phyloP scores from a whole-genome alignment of 805 yeast genomes.

The Candida nitratophila region DNA sequence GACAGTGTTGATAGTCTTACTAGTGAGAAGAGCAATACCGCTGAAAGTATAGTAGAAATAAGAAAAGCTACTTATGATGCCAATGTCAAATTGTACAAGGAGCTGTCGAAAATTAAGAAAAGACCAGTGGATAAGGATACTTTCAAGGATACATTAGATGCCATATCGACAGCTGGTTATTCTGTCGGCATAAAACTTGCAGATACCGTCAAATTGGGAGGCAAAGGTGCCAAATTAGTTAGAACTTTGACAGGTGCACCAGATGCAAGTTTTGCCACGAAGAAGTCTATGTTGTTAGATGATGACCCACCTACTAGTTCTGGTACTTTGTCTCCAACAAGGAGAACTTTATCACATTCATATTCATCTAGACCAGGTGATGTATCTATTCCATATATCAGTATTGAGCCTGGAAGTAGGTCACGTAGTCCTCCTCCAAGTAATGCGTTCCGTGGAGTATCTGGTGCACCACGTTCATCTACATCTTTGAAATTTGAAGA shows the following conservation, averaged over 20 bases:
- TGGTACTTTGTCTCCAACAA: neutral
- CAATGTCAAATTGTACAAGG: constrained; percentile 19
- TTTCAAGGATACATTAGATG: constrained; percentile 22
- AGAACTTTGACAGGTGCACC: constrained; percentile 36
- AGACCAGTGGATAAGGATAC: constrained; percentile 18
- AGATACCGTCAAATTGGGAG: constrained; percentile 28
- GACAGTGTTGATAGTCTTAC: constrained; percentile 4
- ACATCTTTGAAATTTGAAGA: constrained; percentile 16
- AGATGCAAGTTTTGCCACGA: constrained; percentile 16
- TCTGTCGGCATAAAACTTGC: constrained; percentile 28
- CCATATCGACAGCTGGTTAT: constrained; percentile 26
- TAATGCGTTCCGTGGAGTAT: constrained; percentile 6
- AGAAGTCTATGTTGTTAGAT: constrained; percentile 25
- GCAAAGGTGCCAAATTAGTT: constrained; percentile 32
- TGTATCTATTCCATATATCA: constrained; percentile 7
- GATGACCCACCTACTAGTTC: constrained; percentile 1
- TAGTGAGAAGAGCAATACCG: constrained; percentile 5
- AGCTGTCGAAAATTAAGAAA: constrained; percentile 13
- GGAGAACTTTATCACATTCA: neutral
- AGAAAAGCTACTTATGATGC: constrained; percentile 17
- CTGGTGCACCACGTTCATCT: constrained; percentile 13
- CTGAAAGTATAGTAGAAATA: constrained; percentile 12
- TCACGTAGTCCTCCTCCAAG: neutral
- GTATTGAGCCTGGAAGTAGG: constrained; percentile 1
- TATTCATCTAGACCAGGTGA: neutral